These are phyloP conservation scores for Exophiala dermatitidis DNA, from an alignment of 2,329 filamentous ascomycete species.

Conservation along the genomic window DNA sequence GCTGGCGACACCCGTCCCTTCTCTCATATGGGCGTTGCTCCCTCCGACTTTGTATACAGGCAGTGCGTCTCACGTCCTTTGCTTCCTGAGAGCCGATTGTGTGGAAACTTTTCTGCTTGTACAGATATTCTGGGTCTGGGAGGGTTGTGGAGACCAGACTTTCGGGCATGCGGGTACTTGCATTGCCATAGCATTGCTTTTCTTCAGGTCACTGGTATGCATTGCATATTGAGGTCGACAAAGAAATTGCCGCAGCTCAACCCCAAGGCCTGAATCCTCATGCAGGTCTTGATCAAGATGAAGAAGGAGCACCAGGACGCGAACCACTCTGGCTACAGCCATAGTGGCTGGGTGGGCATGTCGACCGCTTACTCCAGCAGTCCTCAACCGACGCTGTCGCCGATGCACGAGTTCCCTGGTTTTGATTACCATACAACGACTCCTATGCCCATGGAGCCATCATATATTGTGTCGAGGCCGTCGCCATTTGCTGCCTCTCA, in stretches of 20 bases:
- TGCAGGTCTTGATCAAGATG: constrained; percentile 34
- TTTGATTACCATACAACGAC: constrained; percentile 58
- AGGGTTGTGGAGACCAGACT: constrained; percentile 3
- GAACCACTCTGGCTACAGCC: constrained; percentile 40
- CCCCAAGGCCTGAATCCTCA: constrained; percentile 16
- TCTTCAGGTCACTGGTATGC: constrained; percentile 9
- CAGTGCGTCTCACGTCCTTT: constrained; percentile 1
- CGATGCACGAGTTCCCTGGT: constrained; percentile 60
- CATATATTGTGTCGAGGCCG: constrained; percentile 50
- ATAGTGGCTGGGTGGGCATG: constrained; percentile 42
- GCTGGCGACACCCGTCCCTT: constrained; percentile 8
- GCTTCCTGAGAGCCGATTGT: constrained; percentile 1
- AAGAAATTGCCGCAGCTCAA: constrained; percentile 2
- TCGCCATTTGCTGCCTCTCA: constrained; percentile 48
- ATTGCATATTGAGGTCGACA: constrained; percentile 7
- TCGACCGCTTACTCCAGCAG: constrained; percentile 35
- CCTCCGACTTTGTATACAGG: constrained; percentile 11
- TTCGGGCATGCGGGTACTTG: constrained; percentile 19
- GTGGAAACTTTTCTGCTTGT: constrained; percentile 1
- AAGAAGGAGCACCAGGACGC: constrained; percentile 40
- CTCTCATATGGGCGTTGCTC: constrained; percentile 20
- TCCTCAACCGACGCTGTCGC: constrained; percentile 49
- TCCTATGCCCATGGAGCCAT: constrained; percentile 53
- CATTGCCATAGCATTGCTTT: constrained; percentile 8
- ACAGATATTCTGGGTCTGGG: constrained; percentile 2